Base-by-base conservation (phyloP, 2,329 filamentous ascomycete genomes). In the Alternaria novae-zelandiae region DNA sequence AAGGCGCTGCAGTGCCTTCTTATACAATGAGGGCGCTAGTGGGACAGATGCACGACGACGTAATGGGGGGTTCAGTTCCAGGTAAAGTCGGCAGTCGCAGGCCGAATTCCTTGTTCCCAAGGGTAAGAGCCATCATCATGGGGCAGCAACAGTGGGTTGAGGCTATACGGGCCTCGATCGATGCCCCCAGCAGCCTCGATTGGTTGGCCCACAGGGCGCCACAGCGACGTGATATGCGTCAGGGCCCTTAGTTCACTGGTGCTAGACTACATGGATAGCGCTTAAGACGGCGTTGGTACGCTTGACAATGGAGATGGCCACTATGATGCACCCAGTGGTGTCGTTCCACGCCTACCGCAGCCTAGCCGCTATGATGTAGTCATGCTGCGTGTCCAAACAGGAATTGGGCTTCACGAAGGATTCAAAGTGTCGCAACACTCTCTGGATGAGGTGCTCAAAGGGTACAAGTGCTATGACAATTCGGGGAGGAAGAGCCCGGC, bases 1-100 rank as follows among this genome's bases (percentile, higher is more conserved):
- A 49, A 53, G 56, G 43, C 15, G 63, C 57, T 57, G 59, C 54
- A 41, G 32, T 62, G 63, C 49, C 61, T 55, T 62, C 70, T 73
- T 74, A 74, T 74, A 74, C 68, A 45, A 30, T 15, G 45, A 41
- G 45, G 15, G 28, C 28, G 53, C 26, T 57, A 23, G 54, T 41
- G 56, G 32, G 50, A 43, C 46, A 43, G 58, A 67, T 41, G 63
- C 69, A 68, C 57, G 55, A 67, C 70, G 69, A 74, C 71, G 70
- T 74, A 72, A 74, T 72, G 57, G 66, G 68, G 54, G 65, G 30
- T 51, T 47, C 57, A 58, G 36, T 56, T 30, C 51, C 57, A 47
- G 30, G 55, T 15, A 13, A 49, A 25, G 17, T 13, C 49, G 44
- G 61, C 49, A 55, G 30, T 23, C 26, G 26, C 20, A 21, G 21